Percentiles rank a stretch among this genome's conserved stretches.
Evolutionary conservation across 129 eudicot species (phyloP).

Genomic region (Deinandra increscens): DNA sequence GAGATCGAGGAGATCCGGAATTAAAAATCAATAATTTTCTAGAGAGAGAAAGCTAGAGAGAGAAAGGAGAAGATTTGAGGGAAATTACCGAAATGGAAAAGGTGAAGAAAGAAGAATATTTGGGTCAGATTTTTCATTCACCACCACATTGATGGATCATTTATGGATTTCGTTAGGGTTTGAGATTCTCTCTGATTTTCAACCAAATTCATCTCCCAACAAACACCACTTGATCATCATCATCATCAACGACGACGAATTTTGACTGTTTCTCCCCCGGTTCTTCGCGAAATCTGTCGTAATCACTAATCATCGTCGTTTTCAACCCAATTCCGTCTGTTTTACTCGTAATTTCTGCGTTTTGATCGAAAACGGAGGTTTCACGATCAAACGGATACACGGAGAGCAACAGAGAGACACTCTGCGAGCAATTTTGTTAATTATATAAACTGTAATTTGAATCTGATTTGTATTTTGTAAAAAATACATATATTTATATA

Average conservation of each 20-base stretch:
- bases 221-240: slow-evolving; percentile 16
- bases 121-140: slow-evolving; percentile 27
- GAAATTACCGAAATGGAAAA: slow-evolving; percentile 40
- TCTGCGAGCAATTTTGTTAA: neutral
- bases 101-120: slow-evolving; percentile 28
- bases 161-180: slow-evolving; percentile 22
- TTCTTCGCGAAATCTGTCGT: slow-evolving; percentile 18
- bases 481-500: too few relatives aligned
- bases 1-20: slow-evolving; percentile 45
- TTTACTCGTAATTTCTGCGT: slow-evolving; percentile 14
- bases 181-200: slow-evolving; percentile 6
- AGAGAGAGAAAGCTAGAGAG: slow-evolving; percentile 31
- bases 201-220: slow-evolving; percentile 13
- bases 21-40: slow-evolving; percentile 23
- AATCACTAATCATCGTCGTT: slow-evolving; percentile 4
- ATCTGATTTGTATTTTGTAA: slow-evolving; percentile 8
- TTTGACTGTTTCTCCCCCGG: neutral
- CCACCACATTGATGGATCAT: slow-evolving; percentile 32
- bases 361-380: slow-evolving; percentile 4
- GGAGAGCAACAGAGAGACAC: slow-evolving; percentile 13
- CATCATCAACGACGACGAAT: slow-evolving; percentile 1
- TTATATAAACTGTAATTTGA: slow-evolving; percentile 2
- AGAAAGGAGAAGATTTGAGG: slow-evolving; percentile 28
- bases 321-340: neutral
- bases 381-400: neutral